Evolutionary conservation across 345 rosid genomes (phyloP), one percentile per base, ranked within the genome.

Genomic region (Limnanthes douglasii): DNA sequence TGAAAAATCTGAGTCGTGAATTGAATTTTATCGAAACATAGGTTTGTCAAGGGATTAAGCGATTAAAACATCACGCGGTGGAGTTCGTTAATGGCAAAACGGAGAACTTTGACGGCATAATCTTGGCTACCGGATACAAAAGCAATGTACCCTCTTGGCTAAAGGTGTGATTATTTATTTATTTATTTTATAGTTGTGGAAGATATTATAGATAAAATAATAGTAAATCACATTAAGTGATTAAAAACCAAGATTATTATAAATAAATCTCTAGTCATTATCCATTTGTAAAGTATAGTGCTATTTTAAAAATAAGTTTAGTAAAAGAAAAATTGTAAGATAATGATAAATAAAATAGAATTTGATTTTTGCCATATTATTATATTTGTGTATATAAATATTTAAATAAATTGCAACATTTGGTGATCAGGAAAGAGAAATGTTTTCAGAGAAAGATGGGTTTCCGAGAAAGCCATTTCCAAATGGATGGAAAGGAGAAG

Each of bases 101-200:
- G 0, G 84, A 69, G 62, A 54, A 57, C 26, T 83, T 73, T 56
- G 95, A 83, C 45, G 86, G 90, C 33, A 76, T 88, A 25, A 56
- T 88, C 34, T 60, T 83, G 25, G 97, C 97, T 56, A 83, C 97
- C 1, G 97, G 97, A 31, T 88, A 88, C 61, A 83, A 70, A 69
- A 88, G 90, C 72, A 83, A 79, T 15, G 93, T 83, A 38, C 92
- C 92, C 41, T 46, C 56, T 53, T 90, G 98, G 98, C 60, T 90
- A 51, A 80, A 90, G 95, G 98, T 90, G 50, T 43, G 37, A 46
- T 43, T 31, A 38, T 36, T 20, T 34, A 2, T 20, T 22, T 47
- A 37, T 38, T 15, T 31, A 22, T 6, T 26, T 20, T 23, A n/a
- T n/a, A n/a, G n/a, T n/a, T n/a, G n/a, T n/a, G n/a, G n/a, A n/a